Evolutionary conservation across 2,329 filamentous ascomycete genomes (phyloP).

Genomic region (Zymoseptoria ardabiliae): DNA sequence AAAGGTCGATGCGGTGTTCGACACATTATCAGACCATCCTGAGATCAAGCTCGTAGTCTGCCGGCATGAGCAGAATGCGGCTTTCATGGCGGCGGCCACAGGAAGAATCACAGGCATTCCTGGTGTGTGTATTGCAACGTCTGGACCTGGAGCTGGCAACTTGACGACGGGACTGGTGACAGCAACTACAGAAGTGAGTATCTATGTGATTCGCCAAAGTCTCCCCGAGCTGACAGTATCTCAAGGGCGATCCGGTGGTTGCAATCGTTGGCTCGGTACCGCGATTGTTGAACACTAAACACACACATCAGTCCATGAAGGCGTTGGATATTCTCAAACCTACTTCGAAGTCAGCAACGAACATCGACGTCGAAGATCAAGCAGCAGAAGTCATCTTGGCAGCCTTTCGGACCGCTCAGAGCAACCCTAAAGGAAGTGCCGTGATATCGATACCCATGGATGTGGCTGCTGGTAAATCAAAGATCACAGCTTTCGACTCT

Average conservation of each 20-base stretch:
- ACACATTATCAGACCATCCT: constrained; percentile 40
- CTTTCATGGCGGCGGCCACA: constrained; percentile 43
- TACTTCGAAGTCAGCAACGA: constrained; percentile 37
- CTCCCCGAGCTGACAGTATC: background rate
- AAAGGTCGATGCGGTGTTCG: constrained; percentile 44
- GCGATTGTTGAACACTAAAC: constrained; percentile 37
- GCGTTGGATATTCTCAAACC: constrained; percentile 39
- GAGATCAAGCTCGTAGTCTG: constrained; percentile 43
- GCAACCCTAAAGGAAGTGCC: constrained; percentile 37
- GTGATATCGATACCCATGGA: constrained; percentile 42
- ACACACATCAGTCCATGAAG: constrained; percentile 43
- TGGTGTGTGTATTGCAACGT: constrained; percentile 43
- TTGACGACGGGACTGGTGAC: constrained; percentile 42
- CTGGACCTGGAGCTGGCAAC: constrained; percentile 43
- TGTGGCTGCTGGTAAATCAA: constrained; percentile 35
- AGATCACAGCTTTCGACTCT: constrained; percentile 34
- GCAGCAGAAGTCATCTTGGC: constrained; percentile 42
- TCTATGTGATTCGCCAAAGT: too few relatives aligned
- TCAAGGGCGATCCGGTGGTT: constrained; percentile 38
- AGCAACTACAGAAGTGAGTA: constrained; percentile 36
- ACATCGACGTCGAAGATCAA: constrained; percentile 42
- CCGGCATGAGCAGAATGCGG: constrained; percentile 45
- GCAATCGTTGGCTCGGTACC: constrained; percentile 44
- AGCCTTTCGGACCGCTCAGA: constrained; percentile 38
- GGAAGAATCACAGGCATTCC: constrained; percentile 41